Percentiles rank a stretch among this genome's conserved stretches.
Conservation (phyloP, 768 basidiomycete species). For the Rossbeevera mucosa region DNA sequence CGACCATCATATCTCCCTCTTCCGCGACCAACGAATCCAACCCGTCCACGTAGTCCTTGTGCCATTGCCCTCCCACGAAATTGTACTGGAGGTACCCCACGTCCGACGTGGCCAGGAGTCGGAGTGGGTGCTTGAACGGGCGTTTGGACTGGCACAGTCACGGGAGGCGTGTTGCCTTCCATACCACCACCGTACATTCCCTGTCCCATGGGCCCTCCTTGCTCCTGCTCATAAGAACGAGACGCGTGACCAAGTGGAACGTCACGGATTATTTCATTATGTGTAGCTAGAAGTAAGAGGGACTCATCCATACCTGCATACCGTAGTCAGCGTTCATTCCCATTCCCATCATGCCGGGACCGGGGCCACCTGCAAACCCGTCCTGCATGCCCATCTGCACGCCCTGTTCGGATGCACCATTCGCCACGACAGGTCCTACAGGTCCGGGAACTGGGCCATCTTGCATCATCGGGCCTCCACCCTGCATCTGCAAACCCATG, state of each 20-base stretch:
- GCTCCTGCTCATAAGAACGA: constrained; percentile 42
- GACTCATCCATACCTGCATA: constrained; percentile 59
- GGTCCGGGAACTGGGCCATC: constrained; percentile 34
- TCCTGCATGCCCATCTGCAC: constrained; percentile 41
- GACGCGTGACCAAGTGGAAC: constrained; percentile 22
- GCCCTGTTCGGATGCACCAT: constrained; percentile 36
- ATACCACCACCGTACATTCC: constrained; percentile 61
- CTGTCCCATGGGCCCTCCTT: constrained; percentile 55
- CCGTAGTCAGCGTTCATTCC: constrained; percentile 63
- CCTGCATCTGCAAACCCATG: constrained; percentile 52
- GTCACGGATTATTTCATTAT: constrained; percentile 37
- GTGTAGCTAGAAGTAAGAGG: constrained; percentile 30
- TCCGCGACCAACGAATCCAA: constrained; percentile 38
- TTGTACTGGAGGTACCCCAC: constrained; percentile 35
- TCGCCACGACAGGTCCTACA: constrained; percentile 33
- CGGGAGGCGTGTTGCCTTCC: constrained; percentile 50
- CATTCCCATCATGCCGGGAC: constrained; percentile 65
- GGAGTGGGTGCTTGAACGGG: constrained; percentile 30
- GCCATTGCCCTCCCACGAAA: constrained; percentile 44
- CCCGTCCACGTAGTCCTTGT: constrained; percentile 42
- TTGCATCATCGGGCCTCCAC: constrained; percentile 54
- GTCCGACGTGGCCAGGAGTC: constrained; percentile 27
- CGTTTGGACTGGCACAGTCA: constrained; percentile 37
- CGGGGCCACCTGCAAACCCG: constrained; percentile 39
- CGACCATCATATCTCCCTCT: constrained; percentile 36